Base-by-base conservation (phyloP, 495 filamentous ascomycete genomes). In the Wilcoxina mikolae region DNA sequence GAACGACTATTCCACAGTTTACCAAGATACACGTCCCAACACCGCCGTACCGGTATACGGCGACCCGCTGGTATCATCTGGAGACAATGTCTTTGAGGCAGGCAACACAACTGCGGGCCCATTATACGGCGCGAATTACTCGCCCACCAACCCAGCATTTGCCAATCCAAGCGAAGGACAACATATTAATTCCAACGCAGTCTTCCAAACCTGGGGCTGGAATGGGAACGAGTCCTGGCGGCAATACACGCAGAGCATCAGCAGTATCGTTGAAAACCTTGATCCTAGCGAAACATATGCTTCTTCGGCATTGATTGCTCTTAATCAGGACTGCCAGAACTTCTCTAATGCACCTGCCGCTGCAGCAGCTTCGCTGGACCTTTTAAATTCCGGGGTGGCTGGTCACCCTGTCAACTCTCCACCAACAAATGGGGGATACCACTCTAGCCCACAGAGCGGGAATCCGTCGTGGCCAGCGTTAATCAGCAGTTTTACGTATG, bases 241-340 rank as follows among this genome's bases (percentile, higher is more conserved):
- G 22, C 60, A 64, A 33, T 64, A 64, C 29, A 51, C 53, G 5
- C 61, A 64, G 20, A 56, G 45, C 17, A 64, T 64, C n/a, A 59
- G 60, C 9, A 58, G 52, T 39, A 62, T 64, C 52, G 60, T 58
- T n/a, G 61, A 58, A 24, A 58, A 64, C 38, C 24, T 64, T 4
- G 61, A 63, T 26, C 61, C 61, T 11, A 64, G 53, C 15, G 61
- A 64, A 35, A 64, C 60, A 23, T 64, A 63, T 54, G 63, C 61
- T 38, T 60, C 61, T 44, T 60, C 56, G 25, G 61, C 61, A n/a
- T 50, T 64, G 24, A 64, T 64, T 23, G 61, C 60, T n/a, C 49
- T 64, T 10, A 63, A 58, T 31, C 53, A 60, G 27, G 61, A 64
- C 50, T 64, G 60, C 28, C 49, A 62, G 17, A 64, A 58, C 25